Base-by-base conservation (phyloP, 139 green algal species). In the Chlorella vulgaris region DNA sequence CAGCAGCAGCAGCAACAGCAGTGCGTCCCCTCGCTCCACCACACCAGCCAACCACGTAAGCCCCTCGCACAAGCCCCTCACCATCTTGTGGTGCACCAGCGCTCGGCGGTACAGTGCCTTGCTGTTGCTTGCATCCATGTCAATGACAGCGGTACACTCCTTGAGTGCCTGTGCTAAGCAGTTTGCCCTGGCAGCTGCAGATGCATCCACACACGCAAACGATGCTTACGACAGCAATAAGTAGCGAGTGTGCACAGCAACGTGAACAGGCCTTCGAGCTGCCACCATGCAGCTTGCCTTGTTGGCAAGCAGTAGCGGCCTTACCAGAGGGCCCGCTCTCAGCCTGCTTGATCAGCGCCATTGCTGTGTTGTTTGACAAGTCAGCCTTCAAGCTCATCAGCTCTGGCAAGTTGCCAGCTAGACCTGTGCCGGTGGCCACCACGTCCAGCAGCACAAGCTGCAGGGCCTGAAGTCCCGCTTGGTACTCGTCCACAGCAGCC, bases 81-180 rank as follows among this genome's bases (percentile, higher is more conserved):
- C 67, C 67, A 24, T 60, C 7, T 31, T 21, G 47, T 31, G 43
- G 2, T 47, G 43, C 4, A 31, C 69, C 69, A 65, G 68, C 43
- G 69, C 69, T 1, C 69, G 43, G n/a, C 69, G 69, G 43, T 77
- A 77, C n/a, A 77, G 69, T 18, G 69, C 43, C 69, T 77, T 77
- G 69, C 13, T 8, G 29, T 77, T 77, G 43, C n/a, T 13, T 13
- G 3, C 0, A n/a, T 65, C 69, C 10, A 47, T 15, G 0, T 26
- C 7, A 2, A 77, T n/a, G 5, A 29, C 69, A 5, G 1, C 4
- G 69, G 19, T 65, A 47, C 69, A 77, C 28, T 43, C 69, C 1
- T 5, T 31, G 29, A 65, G 43, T 19, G 69, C 69, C 19, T 24
- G 4, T 1, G 8, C 40, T 28, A 75, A 36, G 22, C 1, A 22